Evolutionary conservation across 768 basidiomycete species (phyloP).

Genomic region (Hygrophoropsis aurantiaca): DNA sequence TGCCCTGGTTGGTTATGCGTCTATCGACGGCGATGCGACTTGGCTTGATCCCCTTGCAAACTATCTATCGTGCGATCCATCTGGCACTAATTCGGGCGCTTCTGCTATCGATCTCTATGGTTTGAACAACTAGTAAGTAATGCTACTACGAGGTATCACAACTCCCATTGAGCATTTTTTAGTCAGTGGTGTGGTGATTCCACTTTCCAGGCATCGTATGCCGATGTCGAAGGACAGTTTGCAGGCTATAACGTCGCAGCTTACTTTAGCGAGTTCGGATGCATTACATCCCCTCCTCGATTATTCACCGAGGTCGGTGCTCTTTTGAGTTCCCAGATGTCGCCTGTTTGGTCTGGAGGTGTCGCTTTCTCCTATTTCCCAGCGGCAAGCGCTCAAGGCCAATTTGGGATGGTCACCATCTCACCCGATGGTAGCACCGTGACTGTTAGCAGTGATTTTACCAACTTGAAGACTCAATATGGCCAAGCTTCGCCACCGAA

Average conservation of each 20-base stretch:
- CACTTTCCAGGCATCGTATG: constrained; percentile 56
- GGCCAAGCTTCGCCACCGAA: constrained; percentile 54
- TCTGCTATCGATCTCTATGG: constrained; percentile 84
- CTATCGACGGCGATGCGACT: constrained; percentile 68
- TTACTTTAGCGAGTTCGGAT: constrained; percentile 91
- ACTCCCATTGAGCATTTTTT: constrained; percentile 13
- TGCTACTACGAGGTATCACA: neutral
- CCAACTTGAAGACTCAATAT: constrained; percentile 64
- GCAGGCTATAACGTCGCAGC: constrained; percentile 73
- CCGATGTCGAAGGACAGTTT: constrained; percentile 52
- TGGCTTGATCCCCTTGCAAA: constrained; percentile 71
- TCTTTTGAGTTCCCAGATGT: constrained; percentile 72
- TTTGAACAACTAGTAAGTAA: constrained; percentile 78
- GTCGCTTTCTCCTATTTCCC: constrained; percentile 91
- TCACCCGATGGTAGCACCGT: constrained; percentile 65
- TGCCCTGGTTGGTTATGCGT: constrained; percentile 80
- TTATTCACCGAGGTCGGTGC: constrained; percentile 79
- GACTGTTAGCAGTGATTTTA: constrained; percentile 67
- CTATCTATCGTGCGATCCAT: constrained; percentile 76
- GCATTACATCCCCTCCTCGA: constrained; percentile 59
- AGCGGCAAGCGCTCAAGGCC: constrained; percentile 64
- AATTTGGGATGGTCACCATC: constrained; percentile 86
- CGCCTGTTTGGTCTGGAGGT: constrained; percentile 83
- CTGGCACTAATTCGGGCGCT: constrained; percentile 48
- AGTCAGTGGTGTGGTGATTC: constrained; percentile 85